Percentiles rank a stretch among this genome's conserved stretches.
phyloP scores from a whole-genome alignment of 257 asterid species.

The Solanum bukasovii region DNA sequence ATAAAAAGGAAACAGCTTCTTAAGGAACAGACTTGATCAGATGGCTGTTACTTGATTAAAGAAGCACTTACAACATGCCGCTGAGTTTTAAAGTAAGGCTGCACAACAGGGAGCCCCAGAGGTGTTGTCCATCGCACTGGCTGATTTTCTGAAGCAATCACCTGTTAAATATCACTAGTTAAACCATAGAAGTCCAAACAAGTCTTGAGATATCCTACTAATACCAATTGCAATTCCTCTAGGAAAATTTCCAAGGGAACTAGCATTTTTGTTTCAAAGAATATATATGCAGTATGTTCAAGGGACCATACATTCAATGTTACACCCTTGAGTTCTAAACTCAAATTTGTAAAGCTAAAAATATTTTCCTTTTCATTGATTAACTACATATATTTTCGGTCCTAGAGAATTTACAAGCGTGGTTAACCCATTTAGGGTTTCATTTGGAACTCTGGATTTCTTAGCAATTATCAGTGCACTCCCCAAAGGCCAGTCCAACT shows the following conservation, averaged over 20 bases:
- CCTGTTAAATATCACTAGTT: slow-evolving; percentile 27
- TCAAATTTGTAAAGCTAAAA: not conserved
- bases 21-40: not conserved
- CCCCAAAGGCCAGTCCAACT: not conserved
- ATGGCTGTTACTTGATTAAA: not conserved
- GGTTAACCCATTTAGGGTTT: not conserved
- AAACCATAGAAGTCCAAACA: not conserved
- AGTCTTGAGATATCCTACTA: not conserved
- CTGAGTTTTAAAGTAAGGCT: slow-evolving; percentile 76
- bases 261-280: not conserved
- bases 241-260: not conserved
- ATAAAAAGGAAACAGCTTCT: not conserved
- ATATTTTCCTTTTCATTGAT: not conserved
- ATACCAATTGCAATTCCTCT: not conserved
- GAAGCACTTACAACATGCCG: slow-evolving; percentile 62
- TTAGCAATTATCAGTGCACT: not conserved
- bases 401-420: not conserved
- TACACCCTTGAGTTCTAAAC: not conserved
- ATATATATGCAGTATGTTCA: not conserved
- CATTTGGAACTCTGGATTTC: not conserved
- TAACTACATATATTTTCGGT: not conserved
- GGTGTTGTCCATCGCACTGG: slow-evolving; percentile 93
- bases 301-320: not conserved
- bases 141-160: slow-evolving; percentile 78
- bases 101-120: slow-evolving; percentile 97